These are phyloP conservation scores for Prasinococcaceae sp. DNA, from an alignment of 139 green algal genomes.

Conservation along the genomic window DNA sequence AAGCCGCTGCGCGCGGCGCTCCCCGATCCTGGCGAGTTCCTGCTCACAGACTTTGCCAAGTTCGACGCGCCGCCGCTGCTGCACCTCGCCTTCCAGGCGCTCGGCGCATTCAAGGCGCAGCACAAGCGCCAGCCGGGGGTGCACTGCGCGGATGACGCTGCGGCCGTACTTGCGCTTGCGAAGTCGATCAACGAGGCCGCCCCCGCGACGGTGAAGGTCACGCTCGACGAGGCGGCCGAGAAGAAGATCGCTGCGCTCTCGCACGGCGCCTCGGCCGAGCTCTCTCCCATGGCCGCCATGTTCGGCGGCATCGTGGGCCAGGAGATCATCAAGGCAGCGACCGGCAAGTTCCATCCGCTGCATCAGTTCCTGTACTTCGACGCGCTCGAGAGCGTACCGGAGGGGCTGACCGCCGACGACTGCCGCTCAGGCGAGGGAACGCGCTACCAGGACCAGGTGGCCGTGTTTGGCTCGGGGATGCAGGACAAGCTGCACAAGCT, in stretches of 20 bases:
- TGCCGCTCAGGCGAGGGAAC: slow-evolving; percentile 32
- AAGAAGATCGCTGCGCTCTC: slow-evolving; percentile 12
- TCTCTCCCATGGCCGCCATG: slow-evolving; percentile 81
- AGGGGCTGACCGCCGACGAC: slow-evolving; percentile 39
- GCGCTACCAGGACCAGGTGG: slow-evolving; percentile 74
- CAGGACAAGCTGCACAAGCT: slow-evolving; percentile 43
- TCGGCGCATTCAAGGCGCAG: slow-evolving; percentile 59
- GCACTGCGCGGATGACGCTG: slow-evolving; percentile 47
- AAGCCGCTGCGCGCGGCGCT: slow-evolving; percentile 53
- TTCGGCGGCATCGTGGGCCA: slow-evolving; percentile 92
- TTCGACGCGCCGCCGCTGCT: slow-evolving; percentile 75
- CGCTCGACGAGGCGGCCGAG: slow-evolving; percentile 6
- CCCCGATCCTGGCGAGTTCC: slow-evolving; percentile 75
- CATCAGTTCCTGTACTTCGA: slow-evolving; percentile 58
- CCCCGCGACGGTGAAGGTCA: slow-evolving; percentile 2
- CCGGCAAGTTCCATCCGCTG: slow-evolving; percentile 90
- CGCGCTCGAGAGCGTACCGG: slow-evolving; percentile 20
- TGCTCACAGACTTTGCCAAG: slow-evolving; percentile 93
- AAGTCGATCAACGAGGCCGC: slow-evolving; percentile 44
- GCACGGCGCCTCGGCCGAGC: slow-evolving; percentile 6
- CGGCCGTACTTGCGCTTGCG: slow-evolving; percentile 41
- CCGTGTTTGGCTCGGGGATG: slow-evolving; percentile 57
- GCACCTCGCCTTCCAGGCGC: slow-evolving; percentile 81
- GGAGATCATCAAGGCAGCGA: slow-evolving; percentile 91
- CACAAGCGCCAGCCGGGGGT: slow-evolving; percentile 38